Percentiles rank a stretch among this genome's conserved stretches.
phyloP scores from a whole-genome alignment of 225 moss, liverwort and hornwort genomes.

The Pseudisothecium myosuroides region DNA sequence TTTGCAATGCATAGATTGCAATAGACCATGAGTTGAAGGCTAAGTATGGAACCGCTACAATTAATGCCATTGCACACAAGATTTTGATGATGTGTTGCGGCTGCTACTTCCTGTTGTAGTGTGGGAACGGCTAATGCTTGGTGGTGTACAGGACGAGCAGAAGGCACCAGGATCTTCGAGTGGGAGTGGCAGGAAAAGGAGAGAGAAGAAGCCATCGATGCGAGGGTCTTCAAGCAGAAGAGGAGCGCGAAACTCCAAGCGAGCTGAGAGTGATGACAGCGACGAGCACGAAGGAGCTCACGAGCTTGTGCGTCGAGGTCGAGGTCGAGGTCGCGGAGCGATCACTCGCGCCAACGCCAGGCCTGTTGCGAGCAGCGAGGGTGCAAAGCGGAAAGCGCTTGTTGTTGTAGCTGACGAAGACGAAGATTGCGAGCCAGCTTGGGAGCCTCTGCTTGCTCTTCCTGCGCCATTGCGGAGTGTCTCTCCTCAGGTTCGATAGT shows the following conservation, averaged over 20 bases:
- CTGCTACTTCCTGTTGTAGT: background rate
- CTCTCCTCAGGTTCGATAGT: background rate
- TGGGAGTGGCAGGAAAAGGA: constrained; percentile 1
- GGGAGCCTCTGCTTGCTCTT: constrained; percentile 2
- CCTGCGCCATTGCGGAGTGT: background rate
- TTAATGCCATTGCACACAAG: background rate
- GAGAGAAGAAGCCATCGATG: background rate
- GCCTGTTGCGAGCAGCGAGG: background rate
- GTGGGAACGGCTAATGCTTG: background rate
- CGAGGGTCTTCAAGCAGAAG: background rate
- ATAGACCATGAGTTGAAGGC: background rate
- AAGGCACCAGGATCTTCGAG: constrained; percentile 28
- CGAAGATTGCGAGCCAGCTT: background rate
- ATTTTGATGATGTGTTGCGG: background rate
- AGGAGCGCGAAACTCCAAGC: constrained; percentile 1
- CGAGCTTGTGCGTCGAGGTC: constrained; percentile 3
- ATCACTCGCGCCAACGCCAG: background rate
- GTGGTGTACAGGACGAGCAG: constrained; percentile 8
- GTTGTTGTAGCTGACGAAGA: background rate
- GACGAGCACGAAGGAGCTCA: constrained; percentile 4
- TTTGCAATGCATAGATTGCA: background rate
- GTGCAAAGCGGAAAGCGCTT: background rate
- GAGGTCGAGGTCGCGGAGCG: background rate
- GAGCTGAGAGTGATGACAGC: constrained; percentile 19
- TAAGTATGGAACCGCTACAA: background rate